Evolutionary conservation across 1,284 basidiomycete genomes (phyloP), one percentile per base, ranked within the genome.

Genomic region (Microbotryum scabiosae): DNA sequence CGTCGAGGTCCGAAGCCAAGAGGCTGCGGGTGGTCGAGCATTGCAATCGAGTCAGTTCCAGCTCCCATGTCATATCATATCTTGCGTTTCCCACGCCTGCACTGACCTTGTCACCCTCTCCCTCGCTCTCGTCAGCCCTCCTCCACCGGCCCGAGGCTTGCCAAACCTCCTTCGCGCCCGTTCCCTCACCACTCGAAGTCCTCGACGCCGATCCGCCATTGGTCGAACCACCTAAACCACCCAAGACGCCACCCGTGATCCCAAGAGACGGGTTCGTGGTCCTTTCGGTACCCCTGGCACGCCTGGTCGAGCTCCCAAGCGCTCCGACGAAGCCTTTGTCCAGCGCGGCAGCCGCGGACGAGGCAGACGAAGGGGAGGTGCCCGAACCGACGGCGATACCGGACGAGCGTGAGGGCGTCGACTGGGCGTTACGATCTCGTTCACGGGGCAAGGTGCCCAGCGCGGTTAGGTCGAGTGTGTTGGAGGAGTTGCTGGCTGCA

Each of bases 361-460:
- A 41, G 36, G 36, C 36, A 41, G 36, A 32, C 5, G 30, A 41
- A 41, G 36, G 36, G 14, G 36, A 41, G 36, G 36, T 41, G 36
- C 36, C 36, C 16, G 3, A 41, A 16, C 36, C 36, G 30, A 30
- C 6, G 16, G 14, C 36, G 10, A 18, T 1, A 18, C 36, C 14
- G 36, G 36, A 41, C 36, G 36, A 41, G 16, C 36, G 36, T 57
- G 57, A 66, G 61, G 1, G 50, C 63, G 49, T 41, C 36, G 36
- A 41, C 16, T 1, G 36, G 4, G 16, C 36, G 21, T 49, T 21
- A 32, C 67, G 67, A 36, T 66, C 67, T 28, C 67, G 67, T 28
- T 66, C 67, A 44, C 67, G 67, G 16, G 67, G 67, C 23, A 68
- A 61, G 23, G 62, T 59, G 46, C 59, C 59, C 60, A 68, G 64